phyloP scores from a whole-genome alignment of 306 rosid genomes.

The Neltuma alba region DNA sequence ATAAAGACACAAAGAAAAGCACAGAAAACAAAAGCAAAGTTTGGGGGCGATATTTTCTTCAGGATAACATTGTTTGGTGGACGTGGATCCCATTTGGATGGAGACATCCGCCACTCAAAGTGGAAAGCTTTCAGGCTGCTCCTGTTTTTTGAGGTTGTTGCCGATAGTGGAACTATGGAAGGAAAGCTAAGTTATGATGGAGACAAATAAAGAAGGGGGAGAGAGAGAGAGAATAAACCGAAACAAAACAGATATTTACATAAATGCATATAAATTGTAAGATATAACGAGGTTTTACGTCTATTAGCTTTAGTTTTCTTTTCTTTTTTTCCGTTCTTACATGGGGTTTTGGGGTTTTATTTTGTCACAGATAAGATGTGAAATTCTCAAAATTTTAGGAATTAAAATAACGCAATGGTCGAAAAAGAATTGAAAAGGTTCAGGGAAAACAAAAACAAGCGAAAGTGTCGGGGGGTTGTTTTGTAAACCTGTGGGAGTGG shows the following conservation, averaged over 20 bases:
- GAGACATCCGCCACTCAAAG: neutral
- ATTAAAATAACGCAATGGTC: neutral
- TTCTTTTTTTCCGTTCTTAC: neutral
- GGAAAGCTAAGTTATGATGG: neutral
- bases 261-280: neutral
- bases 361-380: neutral
- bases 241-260: neutral
- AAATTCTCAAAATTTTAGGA: neutral
- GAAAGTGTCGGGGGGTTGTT: neutral
- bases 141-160: neutral
- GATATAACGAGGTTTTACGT: neutral
- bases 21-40: neutral
- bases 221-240: neutral
- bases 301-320: neutral
- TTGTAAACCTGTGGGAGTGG: slow-evolving; percentile 17
- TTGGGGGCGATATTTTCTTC: slow-evolving; percentile 10
- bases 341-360: neutral
- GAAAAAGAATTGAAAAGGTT: neutral
- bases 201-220: neutral
- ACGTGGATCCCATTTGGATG: slow-evolving; percentile 4
- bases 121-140: neutral
- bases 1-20: neutral
- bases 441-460: neutral
- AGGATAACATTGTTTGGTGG: neutral
- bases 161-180: neutral